Percentiles rank a stretch among this genome's conserved stretches.
phyloP scores from a whole-genome alignment of 305 asterid species.

The Fraxinus platypoda region DNA sequence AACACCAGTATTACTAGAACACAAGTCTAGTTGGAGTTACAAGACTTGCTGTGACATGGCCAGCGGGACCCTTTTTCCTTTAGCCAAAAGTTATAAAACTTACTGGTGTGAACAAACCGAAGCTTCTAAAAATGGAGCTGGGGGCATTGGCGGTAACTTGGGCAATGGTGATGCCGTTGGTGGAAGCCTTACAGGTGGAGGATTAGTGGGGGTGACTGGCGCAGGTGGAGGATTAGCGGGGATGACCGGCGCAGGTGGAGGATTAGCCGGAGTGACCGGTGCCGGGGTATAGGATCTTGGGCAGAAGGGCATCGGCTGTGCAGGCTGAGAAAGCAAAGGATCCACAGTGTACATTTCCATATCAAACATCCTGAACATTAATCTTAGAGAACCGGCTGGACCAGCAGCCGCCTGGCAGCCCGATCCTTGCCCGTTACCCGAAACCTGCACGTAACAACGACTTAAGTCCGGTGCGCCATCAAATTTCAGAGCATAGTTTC shows the following conservation, averaged over 20 bases:
- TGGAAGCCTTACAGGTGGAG: constrained; percentile 18
- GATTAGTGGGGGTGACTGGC: constrained; percentile 21
- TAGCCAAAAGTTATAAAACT: constrained; percentile 23
- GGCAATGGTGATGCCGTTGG: constrained; percentile 13
- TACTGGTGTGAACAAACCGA: constrained; percentile 81
- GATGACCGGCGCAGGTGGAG: constrained; percentile 17
- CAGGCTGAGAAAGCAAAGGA: constrained; percentile 81
- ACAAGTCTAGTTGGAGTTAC: no score
- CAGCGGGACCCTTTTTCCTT: not conserved
- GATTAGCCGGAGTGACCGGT: not conserved
- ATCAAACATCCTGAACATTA: constrained; percentile 62
- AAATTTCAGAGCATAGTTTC: constrained; percentile 58
- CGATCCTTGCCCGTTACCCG: constrained; percentile 44
- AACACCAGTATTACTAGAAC: no score
- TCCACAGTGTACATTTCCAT: constrained; percentile 70
- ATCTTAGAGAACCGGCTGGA: constrained; percentile 43
- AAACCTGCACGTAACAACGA: constrained; percentile 51
- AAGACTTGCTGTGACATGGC: not conserved
- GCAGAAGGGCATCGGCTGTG: constrained; percentile 66
- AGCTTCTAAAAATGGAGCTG: constrained; percentile 53
- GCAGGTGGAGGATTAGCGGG: constrained; percentile 20
- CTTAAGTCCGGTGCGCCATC: constrained; percentile 65
- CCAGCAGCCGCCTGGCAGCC: constrained; percentile 67
- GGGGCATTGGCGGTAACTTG: constrained; percentile 42
- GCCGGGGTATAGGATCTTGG: constrained; percentile 35